phyloP scores from a whole-genome alignment of 176 grass and related monocot species.

The Pontederia paniculata region DNA sequence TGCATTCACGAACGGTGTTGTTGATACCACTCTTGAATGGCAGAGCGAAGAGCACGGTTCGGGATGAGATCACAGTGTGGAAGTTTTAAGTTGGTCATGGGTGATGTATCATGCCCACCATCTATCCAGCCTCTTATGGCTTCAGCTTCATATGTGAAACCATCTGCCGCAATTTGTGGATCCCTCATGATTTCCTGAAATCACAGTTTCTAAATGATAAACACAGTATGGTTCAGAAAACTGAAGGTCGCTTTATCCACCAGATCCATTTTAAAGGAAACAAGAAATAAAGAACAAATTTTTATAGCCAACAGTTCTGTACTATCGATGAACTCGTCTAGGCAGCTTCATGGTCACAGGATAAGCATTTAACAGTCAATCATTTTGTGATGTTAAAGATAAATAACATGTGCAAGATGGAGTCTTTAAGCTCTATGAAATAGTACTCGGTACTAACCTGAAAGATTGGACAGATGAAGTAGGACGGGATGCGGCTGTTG shows the following conservation, averaged over 20 bases:
- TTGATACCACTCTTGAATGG: constrained; percentile 44
- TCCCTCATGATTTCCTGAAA: constrained; percentile 53
- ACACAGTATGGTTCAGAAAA: neutral
- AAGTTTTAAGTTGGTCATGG: constrained; percentile 30
- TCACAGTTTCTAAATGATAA: neutral
- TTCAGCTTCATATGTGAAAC: constrained; percentile 49
- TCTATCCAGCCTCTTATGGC: constrained; percentile 43
- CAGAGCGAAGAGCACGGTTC: constrained; percentile 34
- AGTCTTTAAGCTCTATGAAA: no score
- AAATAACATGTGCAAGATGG: no score
- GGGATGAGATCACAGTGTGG: constrained; percentile 26
- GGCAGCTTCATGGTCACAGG: no score
- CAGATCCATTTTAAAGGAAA: neutral
- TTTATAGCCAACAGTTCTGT: no score
- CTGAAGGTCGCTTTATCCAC: neutral
- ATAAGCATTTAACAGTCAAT: no score
- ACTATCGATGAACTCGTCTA: no score
- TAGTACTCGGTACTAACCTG: constrained; percentile 28
- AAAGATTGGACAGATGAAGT: constrained; percentile 66
- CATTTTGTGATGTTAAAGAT: no score
- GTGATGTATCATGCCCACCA: constrained; percentile 32
- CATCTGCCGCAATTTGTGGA: constrained; percentile 49
- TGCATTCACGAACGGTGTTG: neutral
- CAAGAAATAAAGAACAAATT: neutral
- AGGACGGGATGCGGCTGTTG: constrained; percentile 22